Conservation (phyloP, 2,329 filamentous ascomycete species). For the Penicillium brasilianum region DNA sequence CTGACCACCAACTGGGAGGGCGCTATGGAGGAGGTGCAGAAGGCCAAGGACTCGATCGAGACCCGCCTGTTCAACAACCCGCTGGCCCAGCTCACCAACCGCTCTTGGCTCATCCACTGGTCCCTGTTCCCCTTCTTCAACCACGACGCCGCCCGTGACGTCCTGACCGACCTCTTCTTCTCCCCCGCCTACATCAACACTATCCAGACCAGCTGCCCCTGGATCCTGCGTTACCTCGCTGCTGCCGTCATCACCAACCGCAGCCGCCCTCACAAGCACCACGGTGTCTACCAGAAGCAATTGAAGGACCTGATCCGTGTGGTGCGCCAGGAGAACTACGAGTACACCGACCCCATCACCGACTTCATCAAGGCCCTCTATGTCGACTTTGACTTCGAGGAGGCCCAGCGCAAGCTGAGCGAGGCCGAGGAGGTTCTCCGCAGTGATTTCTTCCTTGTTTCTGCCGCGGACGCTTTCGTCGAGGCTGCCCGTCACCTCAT, state of each 20-base stretch:
- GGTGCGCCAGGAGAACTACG: conserved; percentile 95
- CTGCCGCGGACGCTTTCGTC: conserved; percentile 84
- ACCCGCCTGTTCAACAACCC: conserved; percentile 95
- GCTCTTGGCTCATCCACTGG: conserved; percentile 98
- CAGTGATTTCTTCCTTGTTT: conserved; percentile 92
- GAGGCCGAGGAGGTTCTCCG: conserved; percentile 90
- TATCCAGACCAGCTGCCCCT: conserved; percentile 96
- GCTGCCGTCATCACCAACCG: conserved; percentile 95
- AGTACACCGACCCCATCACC: conserved; percentile 94
- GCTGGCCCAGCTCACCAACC: conserved; percentile 91
- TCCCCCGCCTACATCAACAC: conserved; percentile 98
- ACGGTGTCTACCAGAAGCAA: conserved; percentile 91
- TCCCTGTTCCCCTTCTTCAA: conserved; percentile 99
- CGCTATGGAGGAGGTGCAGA: conserved; percentile 86
- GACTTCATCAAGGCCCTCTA: conserved; percentile 96
- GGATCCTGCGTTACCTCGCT: conserved; percentile 92
- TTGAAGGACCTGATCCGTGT: conserved; percentile 96
- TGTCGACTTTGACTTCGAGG: conserved; percentile 96
- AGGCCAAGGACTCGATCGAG: conserved; percentile 91
- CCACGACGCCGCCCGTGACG: conserved; percentile 87
- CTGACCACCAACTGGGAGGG: conserved; percentile 93
- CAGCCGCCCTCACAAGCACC: conserved; percentile 75
- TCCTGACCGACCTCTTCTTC: conserved; percentile 95
- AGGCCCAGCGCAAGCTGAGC: conserved; percentile 85
- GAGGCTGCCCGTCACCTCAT: conserved; percentile 95